phyloP scores from a whole-genome alignment of 2,329 filamentous ascomycete species.

The Emergomyces orientalis region DNA sequence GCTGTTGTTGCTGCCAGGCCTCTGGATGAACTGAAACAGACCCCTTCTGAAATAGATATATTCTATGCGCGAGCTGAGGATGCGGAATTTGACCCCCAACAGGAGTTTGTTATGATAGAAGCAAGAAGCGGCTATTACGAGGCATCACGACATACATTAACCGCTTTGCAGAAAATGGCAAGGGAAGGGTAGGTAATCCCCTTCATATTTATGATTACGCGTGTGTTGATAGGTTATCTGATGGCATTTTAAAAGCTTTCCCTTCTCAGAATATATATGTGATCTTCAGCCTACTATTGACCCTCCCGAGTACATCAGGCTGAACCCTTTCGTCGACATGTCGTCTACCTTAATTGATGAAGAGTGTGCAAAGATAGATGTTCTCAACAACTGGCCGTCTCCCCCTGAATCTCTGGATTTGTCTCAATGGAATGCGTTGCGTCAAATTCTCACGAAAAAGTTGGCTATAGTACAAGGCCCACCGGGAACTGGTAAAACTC shows the following conservation, averaged over 20 bases:
- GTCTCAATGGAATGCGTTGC: conserved; percentile 61
- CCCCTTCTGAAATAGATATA: conserved; percentile 65
- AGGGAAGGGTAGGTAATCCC: conserved; percentile 38
- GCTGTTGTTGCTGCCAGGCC: conserved; percentile 64
- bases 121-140: conserved; percentile 67
- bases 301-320: conserved; percentile 45
- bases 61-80: conserved; percentile 57
- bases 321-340: conserved; percentile 44
- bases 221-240: background rate
- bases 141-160: conserved; percentile 60
- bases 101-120: conserved; percentile 71
- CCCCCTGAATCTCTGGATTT: conserved; percentile 49
- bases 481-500: conserved; percentile 72
- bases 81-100: conserved; percentile 57
- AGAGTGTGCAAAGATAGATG: conserved; percentile 41
- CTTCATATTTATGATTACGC: background rate
- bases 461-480: conserved; percentile 76
- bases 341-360: conserved; percentile 33
- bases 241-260: conserved; percentile 29
- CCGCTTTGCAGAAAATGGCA: conserved; percentile 58
- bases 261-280: conserved; percentile 38
- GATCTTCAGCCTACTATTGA: conserved; percentile 32
- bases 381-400: conserved; percentile 48
- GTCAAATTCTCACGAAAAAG: conserved; percentile 59
- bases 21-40: conserved; percentile 51